Evolutionary conservation across 768 basidiomycete species (phyloP).

Genomic region (Daedaleopsis nitida): DNA sequence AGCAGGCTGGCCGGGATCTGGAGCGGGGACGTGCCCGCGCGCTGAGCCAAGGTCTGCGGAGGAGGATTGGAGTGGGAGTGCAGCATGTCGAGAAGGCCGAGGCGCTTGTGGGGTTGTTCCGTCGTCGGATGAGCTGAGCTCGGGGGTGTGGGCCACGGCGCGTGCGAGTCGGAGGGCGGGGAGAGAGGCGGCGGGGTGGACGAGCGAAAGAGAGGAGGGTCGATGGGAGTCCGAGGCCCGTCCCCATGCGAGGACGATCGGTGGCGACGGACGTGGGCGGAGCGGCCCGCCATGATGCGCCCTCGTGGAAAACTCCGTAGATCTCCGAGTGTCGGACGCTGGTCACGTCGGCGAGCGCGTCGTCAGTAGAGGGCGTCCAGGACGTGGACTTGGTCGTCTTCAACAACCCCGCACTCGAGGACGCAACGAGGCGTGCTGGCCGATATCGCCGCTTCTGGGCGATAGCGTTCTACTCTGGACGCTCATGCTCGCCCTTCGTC

Average conservation of each 20-base stretch:
- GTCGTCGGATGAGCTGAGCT: too few relatives aligned
- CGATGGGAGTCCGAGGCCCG: background rate
- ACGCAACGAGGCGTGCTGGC: background rate
- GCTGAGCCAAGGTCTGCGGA: constrained; percentile 7
- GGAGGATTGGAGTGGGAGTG: constrained; percentile 9
- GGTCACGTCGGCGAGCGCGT: too few relatives aligned
- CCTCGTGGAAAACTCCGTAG: background rate
- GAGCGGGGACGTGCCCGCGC: constrained; percentile 14
- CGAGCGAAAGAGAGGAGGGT: background rate
- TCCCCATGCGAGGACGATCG: background rate
- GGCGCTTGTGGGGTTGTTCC: too few relatives aligned
- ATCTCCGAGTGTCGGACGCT: too few relatives aligned
- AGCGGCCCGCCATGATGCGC: constrained; percentile 4
- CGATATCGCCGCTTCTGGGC: background rate
- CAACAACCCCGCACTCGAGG: background rate
- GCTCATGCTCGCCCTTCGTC: background rate
- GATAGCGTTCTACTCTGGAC: background rate
- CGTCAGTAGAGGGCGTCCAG: too few relatives aligned
- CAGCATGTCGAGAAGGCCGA: background rate
- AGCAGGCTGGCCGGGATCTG: constrained; percentile 18
- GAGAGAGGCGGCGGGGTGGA: background rate
- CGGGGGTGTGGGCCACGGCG: background rate
- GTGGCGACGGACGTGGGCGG: constrained; percentile 2
- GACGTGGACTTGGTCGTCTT: background rate
- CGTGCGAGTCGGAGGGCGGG: too few relatives aligned